Evolutionary conservation across 179 eudicot species (phyloP).

Genomic region (Silene vulgaris): DNA sequence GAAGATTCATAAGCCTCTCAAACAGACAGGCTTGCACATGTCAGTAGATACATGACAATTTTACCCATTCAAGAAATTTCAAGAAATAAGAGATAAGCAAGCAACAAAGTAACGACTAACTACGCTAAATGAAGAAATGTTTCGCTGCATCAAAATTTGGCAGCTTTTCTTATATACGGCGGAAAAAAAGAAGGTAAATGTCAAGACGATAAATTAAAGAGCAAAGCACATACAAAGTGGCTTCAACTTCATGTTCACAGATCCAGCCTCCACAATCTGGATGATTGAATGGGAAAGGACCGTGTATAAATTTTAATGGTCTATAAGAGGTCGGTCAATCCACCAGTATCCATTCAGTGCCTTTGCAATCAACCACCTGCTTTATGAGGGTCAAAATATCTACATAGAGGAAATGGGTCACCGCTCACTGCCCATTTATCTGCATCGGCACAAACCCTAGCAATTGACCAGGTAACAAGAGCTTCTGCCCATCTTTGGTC

Average conservation of each 20-base stretch:
- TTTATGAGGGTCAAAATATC: conserved; percentile 17
- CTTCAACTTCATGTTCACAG: conserved; percentile 18
- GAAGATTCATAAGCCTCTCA: not conserved
- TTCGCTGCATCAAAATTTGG: conserved; percentile 10
- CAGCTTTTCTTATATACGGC: conserved; percentile 8
- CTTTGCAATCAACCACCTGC: conserved; percentile 18
- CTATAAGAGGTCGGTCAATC: conserved; percentile 12
- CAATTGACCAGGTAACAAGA: not conserved
- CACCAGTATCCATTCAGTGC: conserved; percentile 13
- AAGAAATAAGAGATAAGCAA: not conserved
- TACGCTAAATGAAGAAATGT: conserved; percentile 9
- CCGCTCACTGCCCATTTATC: conserved; percentile 27
- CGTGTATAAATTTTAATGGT: conserved; percentile 9
- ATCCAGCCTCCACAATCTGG: conserved; percentile 13
- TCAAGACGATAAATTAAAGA: conserved; percentile 14
- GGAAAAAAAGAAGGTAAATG: not conserved
- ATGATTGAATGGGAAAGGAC: conserved; percentile 4
- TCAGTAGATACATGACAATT: not conserved
- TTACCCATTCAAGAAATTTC: not conserved
- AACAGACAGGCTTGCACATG: no score
- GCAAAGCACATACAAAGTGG: conserved; percentile 17
- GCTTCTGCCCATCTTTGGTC: conserved; percentile 20
- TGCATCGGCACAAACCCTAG: conserved; percentile 10
- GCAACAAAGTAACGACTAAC: not conserved
- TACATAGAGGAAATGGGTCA: conserved; percentile 5